These are phyloP conservation scores for Colletotrichum horii DNA, from an alignment of 2,329 filamentous ascomycete genomes.

Conservation along the genomic window DNA sequence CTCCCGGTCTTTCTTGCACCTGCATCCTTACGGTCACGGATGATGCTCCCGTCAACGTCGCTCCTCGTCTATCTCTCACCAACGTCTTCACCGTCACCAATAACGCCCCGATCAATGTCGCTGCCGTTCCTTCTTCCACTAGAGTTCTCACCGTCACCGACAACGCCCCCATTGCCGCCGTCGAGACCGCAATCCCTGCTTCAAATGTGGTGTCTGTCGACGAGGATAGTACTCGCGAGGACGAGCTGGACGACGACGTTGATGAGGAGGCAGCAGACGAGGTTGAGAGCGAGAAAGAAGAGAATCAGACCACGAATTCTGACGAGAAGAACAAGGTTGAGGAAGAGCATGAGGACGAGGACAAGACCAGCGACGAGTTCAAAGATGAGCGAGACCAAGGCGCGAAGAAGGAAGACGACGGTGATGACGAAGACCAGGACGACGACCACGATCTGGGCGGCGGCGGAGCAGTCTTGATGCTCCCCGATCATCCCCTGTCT, in stretches of 20 bases:
- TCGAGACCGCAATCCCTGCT: not conserved
- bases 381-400: not conserved
- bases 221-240: not conserved
- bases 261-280: not conserved
- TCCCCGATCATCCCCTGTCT: not conserved
- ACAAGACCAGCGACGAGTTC: not conserved
- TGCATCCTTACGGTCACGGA: not conserved
- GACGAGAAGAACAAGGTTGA: not conserved
- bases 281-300: not conserved
- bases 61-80: not conserved
- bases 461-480: not conserved
- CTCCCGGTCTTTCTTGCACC: not conserved
- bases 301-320: not conserved
- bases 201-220: not conserved
- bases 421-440: not conserved
- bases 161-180: not conserved
- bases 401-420: not conserved
- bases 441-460: not conserved
- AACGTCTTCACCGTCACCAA: not conserved
- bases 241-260: not conserved
- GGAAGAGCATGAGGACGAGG: not conserved
- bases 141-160: not conserved
- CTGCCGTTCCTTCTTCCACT: not conserved
- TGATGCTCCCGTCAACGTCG: not conserved
- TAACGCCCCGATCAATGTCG: not conserved